A percentile compares a stretch with the other conserved stretches of the same genome.
These are phyloP conservation scores for Pseudocercospora crystallina DNA, from an alignment of 2,329 filamentous ascomycete genomes.

Conservation along the genomic window DNA sequence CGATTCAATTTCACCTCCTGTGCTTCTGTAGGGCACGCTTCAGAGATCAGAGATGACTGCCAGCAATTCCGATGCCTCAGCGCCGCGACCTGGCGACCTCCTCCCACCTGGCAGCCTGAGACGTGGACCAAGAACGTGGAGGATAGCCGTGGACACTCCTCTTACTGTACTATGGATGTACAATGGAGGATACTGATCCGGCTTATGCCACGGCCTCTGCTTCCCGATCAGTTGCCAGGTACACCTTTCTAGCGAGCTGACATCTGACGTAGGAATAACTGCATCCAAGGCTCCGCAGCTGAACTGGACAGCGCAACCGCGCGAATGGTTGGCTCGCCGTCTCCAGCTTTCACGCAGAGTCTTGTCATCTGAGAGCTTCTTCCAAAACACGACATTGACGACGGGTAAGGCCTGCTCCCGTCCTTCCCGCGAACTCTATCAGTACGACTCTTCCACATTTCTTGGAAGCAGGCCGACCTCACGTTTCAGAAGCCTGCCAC, in stretches of 20 bases:
- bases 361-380: background rate
- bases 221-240: too few relatives aligned
- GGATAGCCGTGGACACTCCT: background rate
- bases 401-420: too few relatives aligned
- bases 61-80: background rate
- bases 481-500: constrained; percentile 2
- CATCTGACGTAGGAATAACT: constrained; percentile 2
- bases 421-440: too few relatives aligned
- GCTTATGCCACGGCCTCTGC: too few relatives aligned
- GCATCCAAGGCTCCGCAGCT: background rate
- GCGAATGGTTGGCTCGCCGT: background rate
- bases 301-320: background rate
- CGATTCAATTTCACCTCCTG: too few relatives aligned
- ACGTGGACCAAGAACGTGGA: background rate
- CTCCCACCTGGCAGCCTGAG: background rate
- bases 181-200: background rate
- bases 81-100: background rate
- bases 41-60: too few relatives aligned
- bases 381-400: background rate
- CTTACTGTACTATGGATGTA: too few relatives aligned
- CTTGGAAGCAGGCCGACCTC: background rate
- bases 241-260: constrained; percentile 1
- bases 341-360: background rate
- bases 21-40: too few relatives aligned
- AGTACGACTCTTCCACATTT: too few relatives aligned